Percentiles rank a stretch among this genome's conserved stretches.
Conservation (phyloP, 2,329 filamentous ascomycete species). For the Beauveria asiatica region DNA sequence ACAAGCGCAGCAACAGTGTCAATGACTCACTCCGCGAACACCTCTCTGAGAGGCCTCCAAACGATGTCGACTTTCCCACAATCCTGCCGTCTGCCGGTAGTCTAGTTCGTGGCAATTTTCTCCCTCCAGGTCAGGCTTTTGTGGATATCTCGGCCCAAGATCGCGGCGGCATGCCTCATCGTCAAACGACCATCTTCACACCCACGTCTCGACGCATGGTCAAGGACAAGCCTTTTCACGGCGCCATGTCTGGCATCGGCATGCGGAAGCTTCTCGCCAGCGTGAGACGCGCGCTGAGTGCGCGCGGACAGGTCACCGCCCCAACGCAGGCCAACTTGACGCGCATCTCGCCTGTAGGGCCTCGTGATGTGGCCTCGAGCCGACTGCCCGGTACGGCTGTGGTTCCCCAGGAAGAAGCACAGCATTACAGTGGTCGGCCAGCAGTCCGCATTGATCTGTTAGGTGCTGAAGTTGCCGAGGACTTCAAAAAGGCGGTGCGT, state of each 20-base stretch:
- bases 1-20: slow-evolving; percentile 82
- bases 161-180: slow-evolving; percentile 34
- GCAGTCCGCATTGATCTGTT: slow-evolving; percentile 71
- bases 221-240: slow-evolving; percentile 42
- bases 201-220: slow-evolving; percentile 28
- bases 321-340: slow-evolving; percentile 39
- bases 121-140: slow-evolving; percentile 74
- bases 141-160: slow-evolving; percentile 57
- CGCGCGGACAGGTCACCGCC: slow-evolving; percentile 35
- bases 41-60: slow-evolving; percentile 42
- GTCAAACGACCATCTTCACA: slow-evolving; percentile 47
- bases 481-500: slow-evolving; percentile 67
- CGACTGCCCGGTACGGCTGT: slow-evolving; percentile 51
- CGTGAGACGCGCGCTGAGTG: slow-evolving; percentile 74
- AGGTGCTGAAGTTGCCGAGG: slow-evolving; percentile 68
- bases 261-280: slow-evolving; percentile 83
- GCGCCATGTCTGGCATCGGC: slow-evolving; percentile 60
- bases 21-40: slow-evolving; percentile 74
- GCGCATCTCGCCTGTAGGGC: slow-evolving; percentile 39
- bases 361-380: slow-evolving; percentile 47
- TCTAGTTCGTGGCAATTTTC: slow-evolving; percentile 76
- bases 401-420: slow-evolving; percentile 45
- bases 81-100: slow-evolving; percentile 67
- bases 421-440: slow-evolving; percentile 35
- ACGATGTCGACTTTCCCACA: slow-evolving; percentile 49